Base-by-base conservation (phyloP, 352 stramenopile genomes). In the Phytophthora hybrid region DNA sequence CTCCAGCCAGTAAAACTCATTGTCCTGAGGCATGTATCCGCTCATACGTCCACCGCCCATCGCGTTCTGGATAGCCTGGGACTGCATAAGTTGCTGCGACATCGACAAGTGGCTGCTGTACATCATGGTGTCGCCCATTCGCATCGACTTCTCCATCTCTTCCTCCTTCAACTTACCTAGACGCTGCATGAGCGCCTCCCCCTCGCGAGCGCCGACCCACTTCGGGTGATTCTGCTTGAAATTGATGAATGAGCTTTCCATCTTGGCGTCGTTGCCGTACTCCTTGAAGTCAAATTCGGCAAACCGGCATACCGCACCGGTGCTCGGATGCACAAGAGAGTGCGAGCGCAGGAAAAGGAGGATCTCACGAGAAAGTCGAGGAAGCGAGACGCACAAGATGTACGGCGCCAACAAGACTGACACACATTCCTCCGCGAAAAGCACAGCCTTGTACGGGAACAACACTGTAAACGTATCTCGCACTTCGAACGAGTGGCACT, bases 211-310 rank as follows among this genome's bases (percentile, higher is more conserved):
- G 23, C 90, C 90, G 32, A 94, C 82, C 91, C 91, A 97, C 39
- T 83, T 88, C 5, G 91, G 91, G 70, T 97, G 90, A 56, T 96
- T 96, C 60, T 94, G 89, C 73, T 98, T 98, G 77, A 99, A 99
- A 61, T 95, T 99, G 59, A 99, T 92, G 73, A 99, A 99, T 47
- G 91, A 98, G 49, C 97, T 98, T 76, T 99, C 97, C 94, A 99
- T 99, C 82, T 99, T 99, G 19, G 76, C 63, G 60, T 97, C 93
- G 72, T 98, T 93, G 23, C 88, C 84, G 74, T 98, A 99, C 49
- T 88, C 85, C 63, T 99, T 97, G 75, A 99, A 99, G 77, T 99
- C 97, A 79, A 99, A 99, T 55, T 98, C 96, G 34, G 93, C 89
- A 67, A 94, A 96, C 31, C 97, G 96, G 78, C 97, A 99, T 11